Base-by-base conservation (phyloP, 352 stramenopile genomes). In the Globisporangium cystogenes region DNA sequence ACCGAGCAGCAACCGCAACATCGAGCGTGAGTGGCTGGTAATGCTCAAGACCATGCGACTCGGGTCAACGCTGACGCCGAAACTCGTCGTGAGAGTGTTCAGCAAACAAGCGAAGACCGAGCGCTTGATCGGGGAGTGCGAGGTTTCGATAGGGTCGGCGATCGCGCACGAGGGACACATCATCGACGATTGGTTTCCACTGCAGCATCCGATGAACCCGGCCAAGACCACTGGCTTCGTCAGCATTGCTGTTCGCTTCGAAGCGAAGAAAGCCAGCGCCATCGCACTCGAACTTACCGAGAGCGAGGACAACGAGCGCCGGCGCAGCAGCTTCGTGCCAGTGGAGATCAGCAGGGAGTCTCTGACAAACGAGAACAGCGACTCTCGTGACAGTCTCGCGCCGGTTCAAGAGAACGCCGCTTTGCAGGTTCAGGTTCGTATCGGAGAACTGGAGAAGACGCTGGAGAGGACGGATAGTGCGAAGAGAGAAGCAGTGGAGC, bases 111-210 rank as follows among this genome's bases (percentile, higher is more conserved):
- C 61, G 0, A 90, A 89, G 53, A 72, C 72, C 0, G 82, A 94
- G 40, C 70, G 73, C 24, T 55, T 92, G 18, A 53, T 94, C 23
- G 83, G 83, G 1, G 79, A 89, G 50, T 89, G 79, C 37, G 72
- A 92, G 53, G 66, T 94, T 27, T 86, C 81, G 1, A 60, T 92
- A 8, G 70, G 74, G 2, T 89, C 81, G 31, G 79, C 80, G 8
- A 81, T 94, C 21, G 65, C 78, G 1, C 71, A 76, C 23, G 81
- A 94, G 61, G 83, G 83, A 2, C 71, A 87, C 26, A 64, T 89
- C 39, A 82, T 91, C 24, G 67, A 91, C 35, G 79, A 88, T 20
- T 82, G 68, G 39, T 72, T 90, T 26, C 51, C 55, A 3, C 61
- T 92, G 12, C 48, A 70, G 16, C 55, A 84, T 37, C 62, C 79